Evolutionary conservation across 1,139 yeast species (phyloP), one percentile per base, ranked within the genome.

Genomic region (Taphrina confusa): DNA sequence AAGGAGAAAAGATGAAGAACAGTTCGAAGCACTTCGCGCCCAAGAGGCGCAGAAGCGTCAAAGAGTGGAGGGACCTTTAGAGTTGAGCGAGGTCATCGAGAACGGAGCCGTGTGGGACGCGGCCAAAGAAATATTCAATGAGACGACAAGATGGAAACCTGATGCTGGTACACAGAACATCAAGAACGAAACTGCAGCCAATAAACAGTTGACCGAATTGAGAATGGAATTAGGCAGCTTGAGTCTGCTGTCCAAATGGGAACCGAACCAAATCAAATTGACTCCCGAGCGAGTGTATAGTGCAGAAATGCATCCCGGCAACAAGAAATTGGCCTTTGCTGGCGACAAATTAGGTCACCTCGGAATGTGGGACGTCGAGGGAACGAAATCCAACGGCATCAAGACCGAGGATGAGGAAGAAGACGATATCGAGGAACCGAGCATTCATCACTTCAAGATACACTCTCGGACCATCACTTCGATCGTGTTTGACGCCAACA

Each of bases 311-410:
- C 97, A 91, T 71, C 96, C 97, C 0, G 73, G 87, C 0, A 72
- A 71, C 1, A 82, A 83, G 65, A 77, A 87, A 65, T 70, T 92
- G 2, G 78, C 89, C 1, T 71, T 87, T 44, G 97, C 91, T 0
- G 97, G 97, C 51, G 97, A 92, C 72, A 87, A 90, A 20, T 75
- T 76, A 16, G 97, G 97, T 4, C 80, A 83, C 65, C 73, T 90
- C 55, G 97, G 97, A 0, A 77, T 91, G n/a, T 92, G 97, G 97
- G 84, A 91, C 40, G 84, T 87, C 1, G 82, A 82, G 64, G 60
- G 61, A 9, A 9, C 51, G 30, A 36, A 27, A 28, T 30, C 49
- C 20, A 18, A 27, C 18, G 37, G 16, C 11, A 20, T 16, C 20
- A 45, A 39, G n/a, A 39, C 9, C 14, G 31, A 27, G 30, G 49